Conservation (phyloP, 495 filamentous ascomycete species). For the Trichoderma gamsii region DNA sequence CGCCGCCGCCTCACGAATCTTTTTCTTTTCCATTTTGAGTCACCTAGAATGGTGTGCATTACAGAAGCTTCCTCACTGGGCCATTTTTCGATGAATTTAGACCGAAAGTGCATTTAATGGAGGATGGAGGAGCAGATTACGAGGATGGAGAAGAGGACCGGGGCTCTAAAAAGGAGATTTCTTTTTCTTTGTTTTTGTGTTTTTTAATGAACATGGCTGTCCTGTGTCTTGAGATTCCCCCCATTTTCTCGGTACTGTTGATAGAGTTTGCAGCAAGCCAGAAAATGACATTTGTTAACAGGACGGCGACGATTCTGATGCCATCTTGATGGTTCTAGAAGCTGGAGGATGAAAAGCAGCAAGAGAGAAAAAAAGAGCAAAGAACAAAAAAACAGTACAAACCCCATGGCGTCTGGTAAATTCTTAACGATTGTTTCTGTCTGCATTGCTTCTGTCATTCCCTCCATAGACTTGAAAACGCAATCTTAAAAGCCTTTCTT, state of each 20-base stretch:
- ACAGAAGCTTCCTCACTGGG: constrained; percentile 6
- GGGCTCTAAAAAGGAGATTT: constrained; percentile 12
- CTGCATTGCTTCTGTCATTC: neutral
- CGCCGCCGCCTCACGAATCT: neutral
- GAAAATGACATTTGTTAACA: constrained; percentile 11
- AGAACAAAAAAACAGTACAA: neutral
- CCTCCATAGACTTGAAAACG: neutral
- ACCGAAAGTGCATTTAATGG: constrained; percentile 5
- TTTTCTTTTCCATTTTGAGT: constrained; percentile 10
- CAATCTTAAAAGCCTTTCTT: neutral
- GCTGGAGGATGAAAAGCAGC: neutral
- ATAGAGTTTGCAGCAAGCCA: constrained; percentile 9
- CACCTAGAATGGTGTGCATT: constrained; percentile 9
- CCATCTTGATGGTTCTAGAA: constrained; percentile 12
- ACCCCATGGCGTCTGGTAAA: constrained; percentile 8
- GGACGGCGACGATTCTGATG: constrained; percentile 5
- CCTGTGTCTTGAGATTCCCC: constrained; percentile 14
- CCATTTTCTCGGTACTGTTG: constrained; percentile 12
- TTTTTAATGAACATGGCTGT: constrained; percentile 13
- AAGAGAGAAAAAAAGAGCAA: too few relatives aligned
- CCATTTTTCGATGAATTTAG: constrained; percentile 7
- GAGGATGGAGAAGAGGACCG: neutral
- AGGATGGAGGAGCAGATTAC: neutral
- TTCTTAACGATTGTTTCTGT: neutral
- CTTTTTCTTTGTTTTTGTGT: neutral